These are phyloP conservation scores for Linnemannia exigua DNA, from an alignment of 192 early-diverging fungal genomes.

Conservation along the genomic window DNA sequence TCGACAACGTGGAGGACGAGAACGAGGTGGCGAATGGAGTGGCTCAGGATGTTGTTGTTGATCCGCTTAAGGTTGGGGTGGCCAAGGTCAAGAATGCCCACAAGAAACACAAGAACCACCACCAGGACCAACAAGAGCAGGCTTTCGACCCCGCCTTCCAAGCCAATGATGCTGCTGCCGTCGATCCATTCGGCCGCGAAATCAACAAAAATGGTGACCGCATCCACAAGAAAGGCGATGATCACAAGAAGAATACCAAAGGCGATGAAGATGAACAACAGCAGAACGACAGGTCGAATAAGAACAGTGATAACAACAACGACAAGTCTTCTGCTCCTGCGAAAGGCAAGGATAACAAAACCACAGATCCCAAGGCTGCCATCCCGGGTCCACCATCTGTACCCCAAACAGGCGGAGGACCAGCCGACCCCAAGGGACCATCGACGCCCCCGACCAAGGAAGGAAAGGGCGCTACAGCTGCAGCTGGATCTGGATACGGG, in stretches of 20 bases:
- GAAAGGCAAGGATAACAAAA: not conserved
- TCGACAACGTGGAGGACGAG: not conserved
- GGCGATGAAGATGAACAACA: slow-evolving; percentile 4
- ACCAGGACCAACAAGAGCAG: not conserved
- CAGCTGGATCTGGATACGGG: slow-evolving; percentile 9
- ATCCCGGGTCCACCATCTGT: not conserved
- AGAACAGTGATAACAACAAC: not conserved
- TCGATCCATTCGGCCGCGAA: not conserved
- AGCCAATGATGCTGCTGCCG: not conserved
- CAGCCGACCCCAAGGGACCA: not conserved
- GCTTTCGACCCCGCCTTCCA: not conserved
- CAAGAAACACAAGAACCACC: slow-evolving; percentile 12
- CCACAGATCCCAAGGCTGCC: not conserved
- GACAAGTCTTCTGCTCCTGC: slow-evolving; percentile 4
- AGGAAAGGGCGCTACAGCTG: not conserved
- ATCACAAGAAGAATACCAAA: slow-evolving; percentile 3
- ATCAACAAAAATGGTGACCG: not conserved
- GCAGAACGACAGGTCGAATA: not conserved
- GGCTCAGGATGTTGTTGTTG: not conserved
- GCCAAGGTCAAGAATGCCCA: slow-evolving; percentile 5
- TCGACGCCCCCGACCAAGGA: not conserved
- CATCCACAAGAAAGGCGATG: not conserved
- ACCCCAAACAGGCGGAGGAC: not conserved
- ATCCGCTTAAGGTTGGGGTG: not conserved
- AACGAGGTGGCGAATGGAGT: not conserved